phyloP scores from a whole-genome alignment of 176 grass and related monocot genomes.

The Oryza punctata region DNA sequence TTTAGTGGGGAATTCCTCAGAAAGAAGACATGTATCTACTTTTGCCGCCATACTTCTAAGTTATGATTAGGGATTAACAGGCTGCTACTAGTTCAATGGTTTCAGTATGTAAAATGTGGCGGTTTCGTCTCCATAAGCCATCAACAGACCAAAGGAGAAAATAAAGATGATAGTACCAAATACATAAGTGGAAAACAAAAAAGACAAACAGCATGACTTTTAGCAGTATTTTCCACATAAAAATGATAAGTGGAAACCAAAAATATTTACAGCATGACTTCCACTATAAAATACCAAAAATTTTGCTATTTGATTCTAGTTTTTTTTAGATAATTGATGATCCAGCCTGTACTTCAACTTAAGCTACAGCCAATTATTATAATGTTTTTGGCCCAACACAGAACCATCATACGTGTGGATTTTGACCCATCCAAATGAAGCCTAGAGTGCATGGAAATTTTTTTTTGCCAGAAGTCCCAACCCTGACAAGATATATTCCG shows the following conservation, averaged over 20 bases:
- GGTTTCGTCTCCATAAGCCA: background rate
- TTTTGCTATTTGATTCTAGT: background rate
- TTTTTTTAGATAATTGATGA: too few species aligned
- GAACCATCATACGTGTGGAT: too few species aligned
- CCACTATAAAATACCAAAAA: conserved; percentile 19
- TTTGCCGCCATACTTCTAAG: background rate
- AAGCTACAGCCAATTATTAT: too few species aligned
- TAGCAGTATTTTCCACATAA: too few species aligned
- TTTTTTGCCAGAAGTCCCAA: conserved; percentile 6
- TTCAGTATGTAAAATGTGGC: conserved; percentile 9
- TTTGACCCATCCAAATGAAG: too few species aligned
- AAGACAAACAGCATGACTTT: background rate
- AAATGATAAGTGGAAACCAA: background rate
- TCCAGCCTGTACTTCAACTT: too few species aligned
- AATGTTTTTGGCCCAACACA: too few species aligned
- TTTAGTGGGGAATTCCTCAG: background rate
- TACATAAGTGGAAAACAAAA: conserved; percentile 16
- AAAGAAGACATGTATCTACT: conserved; percentile 13
- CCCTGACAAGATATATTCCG: background rate
- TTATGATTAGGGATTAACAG: conserved; percentile 15
- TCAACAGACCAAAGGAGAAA: background rate
- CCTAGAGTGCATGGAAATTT: background rate
- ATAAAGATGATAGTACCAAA: conserved; percentile 1
- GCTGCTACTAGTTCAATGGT: background rate
- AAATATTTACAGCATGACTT: background rate